Evolutionary conservation across 139 green algal genomes (phyloP), one percentile per base, ranked within the genome.

Genomic region (Coelastrella sp.): DNA sequence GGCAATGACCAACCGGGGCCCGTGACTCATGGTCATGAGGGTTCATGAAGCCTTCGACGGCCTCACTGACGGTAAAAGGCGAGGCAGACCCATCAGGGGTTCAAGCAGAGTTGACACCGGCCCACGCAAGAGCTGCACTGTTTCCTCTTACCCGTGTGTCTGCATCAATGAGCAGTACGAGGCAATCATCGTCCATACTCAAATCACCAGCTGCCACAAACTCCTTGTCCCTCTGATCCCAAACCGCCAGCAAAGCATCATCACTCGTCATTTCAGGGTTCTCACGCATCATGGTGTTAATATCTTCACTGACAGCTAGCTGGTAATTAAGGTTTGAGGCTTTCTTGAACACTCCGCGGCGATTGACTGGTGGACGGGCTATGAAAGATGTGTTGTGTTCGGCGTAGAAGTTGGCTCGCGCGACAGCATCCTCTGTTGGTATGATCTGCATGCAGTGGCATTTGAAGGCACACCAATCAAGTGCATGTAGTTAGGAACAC

Each of bases 151-250:
- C 82, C 84, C 61, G 81, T n/a, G 84, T 89, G 54, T 89, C 84
- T 2, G 84, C 84, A 23, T 89, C 84, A 59, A 89, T 89, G 0
- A 89, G 84, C 71, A 89, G 47, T 57, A 89, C 81, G 47, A 89
- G 71, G 84, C 68, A 80, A 57, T 81, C 84, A 17, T 89, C 84
- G 8, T 80, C 68, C 68, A 89, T 68, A 5, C 23, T 80, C 5
- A 89, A 14, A 54, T 80, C 71, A 11, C 84, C 84, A n/a, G 20
- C 13, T 10, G 71, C 84, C 17, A 89, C 84, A 89, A 80, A 89
- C 56, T 80, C 84, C 11, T 56, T 73, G 68, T 10, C 71, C 10
- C 47, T 23, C 13, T 89, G 4, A 56, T 89, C 68, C 84, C 84
- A 89, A 54, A 89, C 47, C 14, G 61, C 61, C 61, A 71, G 61